Evolutionary conservation across 805 yeast species (phyloP), one percentile per base, ranked within the genome.

Genomic region (Candida sithepensis): DNA sequence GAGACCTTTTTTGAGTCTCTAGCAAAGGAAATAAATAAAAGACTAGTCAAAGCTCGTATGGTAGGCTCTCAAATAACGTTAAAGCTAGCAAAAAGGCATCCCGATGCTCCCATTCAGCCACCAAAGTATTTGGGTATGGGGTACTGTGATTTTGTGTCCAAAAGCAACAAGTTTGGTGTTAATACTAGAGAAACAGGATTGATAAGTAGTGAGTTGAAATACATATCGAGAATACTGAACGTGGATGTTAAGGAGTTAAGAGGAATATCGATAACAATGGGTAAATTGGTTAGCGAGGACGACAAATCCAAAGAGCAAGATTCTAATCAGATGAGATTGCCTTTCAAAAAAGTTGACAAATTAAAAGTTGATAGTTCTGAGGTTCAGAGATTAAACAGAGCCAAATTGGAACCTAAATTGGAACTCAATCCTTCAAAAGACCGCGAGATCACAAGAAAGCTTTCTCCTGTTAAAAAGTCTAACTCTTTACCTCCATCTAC

Each of bases 121-220:
- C 76, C 85, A 1, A 94, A 92, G 59, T 84, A 70, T 63, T 53
- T 94, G 58, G 99, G 99, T 0, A 80, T 85, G 81, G 98, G 99
- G 0, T 62, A 62, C 13, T 88, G 96, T 64, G 88, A 83, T 43
- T 69, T 83, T 30, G 66, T 75, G 12, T 79, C 82, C 39, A 82
- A 81, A 54, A 71, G 84, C 10, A 68, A 84, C 2, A 71, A 71
- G 30, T 59, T 92, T 13, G 89, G 90, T 0, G 61, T 78, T 1
- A 73, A 84, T 2, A 80, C 90, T 1, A 71, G 78, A 56, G 84
- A 79, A 45, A 54, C 72, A 56, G 88, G 88, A 0, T 58, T 79
- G n/a, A 62, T 88, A 8, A 76, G 82, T 0, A 72, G 82, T 12
- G 88, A 84, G 58, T 59, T 82, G 34, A 75, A 81, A 54, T 69